These are phyloP conservation scores for Flaveria bidentis DNA, from an alignment of 129 eudicot genomes.

Conservation along the genomic window DNA sequence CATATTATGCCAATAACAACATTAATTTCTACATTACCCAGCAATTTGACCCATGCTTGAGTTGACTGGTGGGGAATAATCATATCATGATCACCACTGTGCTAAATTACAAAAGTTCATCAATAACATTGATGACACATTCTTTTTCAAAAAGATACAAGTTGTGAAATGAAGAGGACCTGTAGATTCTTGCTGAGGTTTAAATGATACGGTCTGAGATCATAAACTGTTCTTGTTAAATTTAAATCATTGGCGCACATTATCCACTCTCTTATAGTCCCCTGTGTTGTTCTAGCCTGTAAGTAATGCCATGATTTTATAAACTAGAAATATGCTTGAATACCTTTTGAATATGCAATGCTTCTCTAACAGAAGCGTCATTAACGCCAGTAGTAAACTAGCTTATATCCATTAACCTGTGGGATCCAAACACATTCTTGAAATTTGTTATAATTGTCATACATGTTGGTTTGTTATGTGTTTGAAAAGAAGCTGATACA, in stretches of 20 bases:
- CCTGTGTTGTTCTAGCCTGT: conserved; percentile 27
- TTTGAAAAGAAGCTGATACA: background rate
- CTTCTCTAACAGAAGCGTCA: conserved; percentile 44
- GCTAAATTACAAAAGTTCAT: conserved; percentile 1
- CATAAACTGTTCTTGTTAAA: background rate
- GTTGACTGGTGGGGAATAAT: conserved; percentile 45
- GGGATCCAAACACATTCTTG: background rate
- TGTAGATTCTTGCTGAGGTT: conserved; percentile 51
- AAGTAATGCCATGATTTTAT: background rate
- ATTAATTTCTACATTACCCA: conserved; percentile 40
- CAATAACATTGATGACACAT: background rate
- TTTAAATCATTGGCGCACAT: conserved; percentile 36
- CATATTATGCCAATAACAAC: background rate
- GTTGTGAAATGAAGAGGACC: conserved; percentile 30
- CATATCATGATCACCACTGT: conserved; percentile 59
- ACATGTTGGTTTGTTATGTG: background rate
- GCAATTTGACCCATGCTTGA: conserved; percentile 71
- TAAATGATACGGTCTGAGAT: conserved; percentile 42
- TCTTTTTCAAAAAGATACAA: background rate
- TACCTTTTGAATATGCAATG: conserved; percentile 61
- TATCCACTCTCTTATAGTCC: conserved; percentile 39
- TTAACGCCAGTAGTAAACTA: conserved; percentile 38
- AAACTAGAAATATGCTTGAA: background rate
- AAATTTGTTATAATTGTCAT: background rate
- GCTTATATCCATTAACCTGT: conserved; percentile 32